Evolutionary conservation across 306 rosid genomes (phyloP).

Genomic region (Cucumis sativus): Cucumber_9930_V3 NC_026658.2:6890501-6891000

Average conservation of each 20-base stretch:
- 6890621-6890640: not conserved
- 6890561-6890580: not conserved
- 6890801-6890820: not conserved
- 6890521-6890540: not conserved
- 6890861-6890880: not conserved
- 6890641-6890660: not conserved
- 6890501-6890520: conserved; percentile 8
- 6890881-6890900: not conserved
- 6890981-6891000: conserved; percentile 25
- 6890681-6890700: not conserved
- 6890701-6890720: not conserved
- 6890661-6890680: not conserved
- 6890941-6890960: not conserved
- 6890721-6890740: not conserved
- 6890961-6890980: not conserved
- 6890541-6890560: not conserved
- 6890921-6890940: not conserved
- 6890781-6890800: not conserved
- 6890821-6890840: not conserved
- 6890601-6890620: not conserved
- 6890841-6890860: not conserved
- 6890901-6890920: not conserved
- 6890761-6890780: not conserved
- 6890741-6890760: not conserved
- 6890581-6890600: not conserved